Base-by-base conservation (phyloP, 108 stramenopile genomes). In the Nannochloropsis gaditana region DNA sequence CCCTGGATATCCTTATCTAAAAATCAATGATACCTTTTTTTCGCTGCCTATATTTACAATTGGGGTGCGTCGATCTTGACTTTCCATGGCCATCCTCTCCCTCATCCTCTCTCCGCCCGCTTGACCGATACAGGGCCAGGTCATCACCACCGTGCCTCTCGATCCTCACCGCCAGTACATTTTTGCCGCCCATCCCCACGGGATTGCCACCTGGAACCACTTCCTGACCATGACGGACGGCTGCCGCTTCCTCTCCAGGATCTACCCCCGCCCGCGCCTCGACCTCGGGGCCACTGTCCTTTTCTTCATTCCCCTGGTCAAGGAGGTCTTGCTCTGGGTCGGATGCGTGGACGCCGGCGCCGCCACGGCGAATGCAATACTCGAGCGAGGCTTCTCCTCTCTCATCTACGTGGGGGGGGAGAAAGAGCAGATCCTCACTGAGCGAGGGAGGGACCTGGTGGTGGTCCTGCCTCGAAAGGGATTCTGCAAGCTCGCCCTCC, bases 141-240 rank as follows among this genome's bases (percentile, higher is more conserved):
- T 73, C 4, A 73, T 73, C n/a, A n/a, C 19, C 8, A 73, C 59
- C 19, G 59, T 73, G 59, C 59, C 59, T n/a, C n/a, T 73, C 19
- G 59, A 73, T n/a, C 59, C 59, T 15, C 19, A 15, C 15, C 59
- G n/a, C 19, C 59, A 73, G n/a, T 73, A n/a, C 59, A 73, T 73
- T n/a, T 73, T 73, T n/a, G 59, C 59, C 4, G 59, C 59, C 8
- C 59, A 73, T 0, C 59, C 59, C 59, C 59, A 73, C 59, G 59
- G 59, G 19, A 82, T 82, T 9, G 82, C 19, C 45, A 45, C 82
- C 45, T 45, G 43, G 43, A 82, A 82, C 9, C 82, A 82, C 21
- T 45, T 82, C 9, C 9, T 82, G 9, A 82, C 82, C 43, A 82
- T 82, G 82, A 82, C 82, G 15, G 82, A 82, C 45, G 43, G 44